Percentiles rank a stretch among this genome's conserved stretches.
phyloP scores from a whole-genome alignment of 805 yeast species.

The Metschnikowia dekortorum region DNA sequence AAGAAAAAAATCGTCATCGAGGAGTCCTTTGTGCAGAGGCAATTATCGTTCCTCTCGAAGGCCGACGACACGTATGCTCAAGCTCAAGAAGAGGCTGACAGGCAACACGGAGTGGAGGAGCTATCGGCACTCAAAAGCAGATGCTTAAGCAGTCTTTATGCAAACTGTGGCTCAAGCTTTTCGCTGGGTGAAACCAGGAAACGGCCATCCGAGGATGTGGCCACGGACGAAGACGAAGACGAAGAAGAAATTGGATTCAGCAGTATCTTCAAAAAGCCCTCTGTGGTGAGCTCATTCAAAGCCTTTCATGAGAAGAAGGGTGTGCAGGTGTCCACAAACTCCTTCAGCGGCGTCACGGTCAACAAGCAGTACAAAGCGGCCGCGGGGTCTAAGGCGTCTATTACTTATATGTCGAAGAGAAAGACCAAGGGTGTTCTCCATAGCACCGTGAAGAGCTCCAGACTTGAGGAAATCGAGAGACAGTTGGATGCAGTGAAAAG shows the following conservation, averaged over 20 bases:
- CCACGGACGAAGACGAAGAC: slow-evolving; percentile 24
- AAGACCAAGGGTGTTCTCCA: slow-evolving; percentile 19
- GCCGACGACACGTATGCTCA: slow-evolving; percentile 29
- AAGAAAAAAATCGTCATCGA: slow-evolving; percentile 37
- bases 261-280: slow-evolving; percentile 42
- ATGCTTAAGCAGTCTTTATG: slow-evolving; percentile 31
- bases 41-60: slow-evolving; percentile 48
- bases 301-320: slow-evolving; percentile 33
- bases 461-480: slow-evolving; percentile 25
- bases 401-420: slow-evolving; percentile 46
- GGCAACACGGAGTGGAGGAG: slow-evolving; percentile 43
- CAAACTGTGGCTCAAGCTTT: slow-evolving; percentile 8
- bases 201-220: slow-evolving; percentile 10
- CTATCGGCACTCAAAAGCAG: slow-evolving; percentile 42
- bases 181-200: slow-evolving; percentile 8
- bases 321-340: slow-evolving; percentile 38
- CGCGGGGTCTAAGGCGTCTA: slow-evolving; percentile 53
- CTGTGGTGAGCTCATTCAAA: slow-evolving; percentile 45
- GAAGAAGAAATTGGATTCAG: slow-evolving; percentile 33
- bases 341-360: slow-evolving; percentile 46
- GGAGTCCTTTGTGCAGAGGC: slow-evolving; percentile 52
- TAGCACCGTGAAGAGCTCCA: slow-evolving; percentile 21
- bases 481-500: slow-evolving; percentile 20
- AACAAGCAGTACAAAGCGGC: slow-evolving; percentile 52
- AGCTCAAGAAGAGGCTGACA: slow-evolving; percentile 27